A percentile compares a stretch with the other conserved stretches of the same genome.
phyloP scores from a whole-genome alignment of 108 stramenopile species.

The Pseudonitzschia multiseries region DNA sequence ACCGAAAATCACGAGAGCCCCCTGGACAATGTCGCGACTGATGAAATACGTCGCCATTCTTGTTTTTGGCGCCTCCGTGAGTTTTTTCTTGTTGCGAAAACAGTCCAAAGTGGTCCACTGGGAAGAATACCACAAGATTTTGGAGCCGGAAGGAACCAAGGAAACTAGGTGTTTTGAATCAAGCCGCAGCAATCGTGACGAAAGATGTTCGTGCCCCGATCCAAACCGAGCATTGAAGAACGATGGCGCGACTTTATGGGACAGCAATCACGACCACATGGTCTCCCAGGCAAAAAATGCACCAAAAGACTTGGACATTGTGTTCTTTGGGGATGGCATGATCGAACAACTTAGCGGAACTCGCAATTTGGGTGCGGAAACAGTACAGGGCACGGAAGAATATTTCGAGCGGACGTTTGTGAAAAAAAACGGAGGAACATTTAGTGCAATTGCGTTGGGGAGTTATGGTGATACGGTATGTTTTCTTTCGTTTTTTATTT shows the following conservation, averaged over 20 bases:
- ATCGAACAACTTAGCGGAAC: conserved; percentile 37
- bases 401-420: conserved; percentile 30
- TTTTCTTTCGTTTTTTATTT: conserved; percentile 6
- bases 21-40: conserved; percentile 21
- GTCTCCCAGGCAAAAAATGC: conserved; percentile 22
- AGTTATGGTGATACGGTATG: conserved; percentile 35
- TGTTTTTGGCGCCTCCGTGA: conserved; percentile 15
- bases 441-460: conserved; percentile 33
- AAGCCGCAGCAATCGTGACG: conserved; percentile 1
- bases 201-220: conserved; percentile 38
- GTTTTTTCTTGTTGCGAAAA: conserved; percentile 21
- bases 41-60: conserved; percentile 28
- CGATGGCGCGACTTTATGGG: conserved; percentile 16
- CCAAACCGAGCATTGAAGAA: conserved; percentile 22
- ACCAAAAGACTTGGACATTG: conserved; percentile 32
- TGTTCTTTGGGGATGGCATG: conserved; percentile 40
- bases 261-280: conserved; percentile 28
- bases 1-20: not conserved
- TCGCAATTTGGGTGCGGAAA: conserved; percentile 16
- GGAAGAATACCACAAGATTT: conserved; percentile 24
- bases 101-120: conserved; percentile 21
- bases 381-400: conserved; percentile 14
- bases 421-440: conserved; percentile 26
- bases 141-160: conserved; percentile 18
- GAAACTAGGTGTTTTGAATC: conserved; percentile 29